Base-by-base conservation (phyloP, 2,329 filamentous ascomycete genomes). In the Beauveria sp. region DNA sequence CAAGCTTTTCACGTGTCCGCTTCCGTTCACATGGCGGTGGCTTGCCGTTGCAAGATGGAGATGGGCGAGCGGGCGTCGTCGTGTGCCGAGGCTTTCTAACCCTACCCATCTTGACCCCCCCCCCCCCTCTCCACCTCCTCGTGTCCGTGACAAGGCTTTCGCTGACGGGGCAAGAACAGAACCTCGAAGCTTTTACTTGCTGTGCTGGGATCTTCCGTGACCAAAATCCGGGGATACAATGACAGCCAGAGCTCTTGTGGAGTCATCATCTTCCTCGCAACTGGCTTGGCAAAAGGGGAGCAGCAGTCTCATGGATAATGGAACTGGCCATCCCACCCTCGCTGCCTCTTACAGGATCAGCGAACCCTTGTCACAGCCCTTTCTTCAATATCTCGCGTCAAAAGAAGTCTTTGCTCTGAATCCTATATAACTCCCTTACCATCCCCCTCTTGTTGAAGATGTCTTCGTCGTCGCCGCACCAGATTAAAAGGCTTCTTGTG, bases 11-110 rank as follows among this genome's bases (percentile, higher is more conserved):
- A 24, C 40, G 3, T 9, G 8, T 20, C 20, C n/a, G 4, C 24
- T n/a, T 41, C 54, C 41, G 18, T 58, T 58, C 46, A 58, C 55
- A 58, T 58, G 55, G 55, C 30, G n/a, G 43, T 48, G 43, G 54
- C 54, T 47, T 34, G 8, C 14, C 20, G 24, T 16, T 28, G 16
- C 6, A 6, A 41, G 16, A 41, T 41, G 24, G 24, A 28, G 26
- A 28, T 7, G 46, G 6, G 46, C 24, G 14, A 50, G 26, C 26
- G 26, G 26, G 10, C 16, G 6, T 50, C 54, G 43, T 56, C 54
- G 28, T n/a, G 37, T 59, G 57, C 57, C 57, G 57, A 60, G 57
- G 57, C 50, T 47, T 22, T 18, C 41, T 47, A 20, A 22, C 57
- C 56, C 18, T 54, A 54, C 57, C 57, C 50, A 60, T 54, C n/a